Conservation (phyloP, 148 eudicot genomes). For the Camellia sinensis region DNA sequence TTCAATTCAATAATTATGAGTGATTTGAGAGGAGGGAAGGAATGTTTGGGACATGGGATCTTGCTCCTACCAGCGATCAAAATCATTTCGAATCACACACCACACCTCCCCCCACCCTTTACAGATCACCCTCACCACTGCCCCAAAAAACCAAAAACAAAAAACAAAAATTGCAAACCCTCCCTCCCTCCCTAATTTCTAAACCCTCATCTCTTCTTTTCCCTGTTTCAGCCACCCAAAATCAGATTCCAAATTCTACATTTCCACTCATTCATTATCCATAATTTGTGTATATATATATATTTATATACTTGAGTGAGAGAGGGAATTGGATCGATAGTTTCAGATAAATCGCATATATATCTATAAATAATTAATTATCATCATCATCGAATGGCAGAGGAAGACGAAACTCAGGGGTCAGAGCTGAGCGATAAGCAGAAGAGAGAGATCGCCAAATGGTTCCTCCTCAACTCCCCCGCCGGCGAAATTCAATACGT, state of each 20-base stretch:
- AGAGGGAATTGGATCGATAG: background rate
- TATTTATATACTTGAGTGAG: background rate
- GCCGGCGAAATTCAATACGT: conserved; percentile 94
- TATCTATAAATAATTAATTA: background rate
- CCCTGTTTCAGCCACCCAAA: background rate
- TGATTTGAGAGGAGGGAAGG: too few relatives aligned
- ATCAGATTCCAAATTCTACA: background rate
- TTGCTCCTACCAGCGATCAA: background rate
- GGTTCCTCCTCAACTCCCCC: conserved; percentile 94
- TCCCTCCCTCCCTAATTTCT: background rate
- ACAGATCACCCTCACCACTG: conserved; percentile 4
- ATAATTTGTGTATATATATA: too few relatives aligned
- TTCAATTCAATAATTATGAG: too few relatives aligned
- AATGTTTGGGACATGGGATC: too few relatives aligned
- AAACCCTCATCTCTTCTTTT: background rate
- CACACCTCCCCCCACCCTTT: background rate
- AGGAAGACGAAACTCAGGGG: conserved; percentile 45
- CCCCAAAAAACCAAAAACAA: too few relatives aligned
- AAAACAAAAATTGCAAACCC: background rate
- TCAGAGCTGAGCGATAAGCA: conserved; percentile 48
- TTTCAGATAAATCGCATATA: background rate
- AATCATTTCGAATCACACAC: conserved; percentile 15
- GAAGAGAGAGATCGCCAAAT: conserved; percentile 85
- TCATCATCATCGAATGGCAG: conserved; percentile 33
- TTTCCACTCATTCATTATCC: background rate